Evolutionary conservation across 768 basidiomycete genomes (phyloP).

Genomic region (Xerocomellus intermedius): DNA sequence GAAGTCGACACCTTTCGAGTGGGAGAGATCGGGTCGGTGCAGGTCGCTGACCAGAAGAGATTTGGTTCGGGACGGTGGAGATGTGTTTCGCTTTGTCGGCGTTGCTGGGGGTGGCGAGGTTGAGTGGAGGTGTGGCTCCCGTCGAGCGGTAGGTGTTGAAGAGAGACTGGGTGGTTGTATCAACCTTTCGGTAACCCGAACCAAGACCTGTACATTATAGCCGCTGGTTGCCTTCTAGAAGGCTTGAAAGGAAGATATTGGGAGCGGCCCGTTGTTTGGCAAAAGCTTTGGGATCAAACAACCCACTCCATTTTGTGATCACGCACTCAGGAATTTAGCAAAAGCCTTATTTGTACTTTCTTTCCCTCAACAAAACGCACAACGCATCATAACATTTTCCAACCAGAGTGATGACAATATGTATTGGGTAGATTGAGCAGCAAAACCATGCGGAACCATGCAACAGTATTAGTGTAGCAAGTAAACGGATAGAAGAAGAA

Average conservation of each 20-base stretch:
- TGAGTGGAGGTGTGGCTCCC: background rate
- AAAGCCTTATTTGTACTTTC: no score
- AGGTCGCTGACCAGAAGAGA: slow-evolving; percentile 14
- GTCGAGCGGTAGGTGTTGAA: slow-evolving; percentile 12
- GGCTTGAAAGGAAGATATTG: no score
- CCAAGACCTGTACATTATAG: no score
- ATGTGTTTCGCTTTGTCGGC: slow-evolving; percentile 16
- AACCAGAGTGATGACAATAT: slow-evolving; percentile 18
- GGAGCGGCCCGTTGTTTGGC: no score
- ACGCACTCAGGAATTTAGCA: no score
- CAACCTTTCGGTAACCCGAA: no score
- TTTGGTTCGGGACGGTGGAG: slow-evolving; percentile 1
- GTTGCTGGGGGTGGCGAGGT: background rate
- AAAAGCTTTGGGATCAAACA: no score
- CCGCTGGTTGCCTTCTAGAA: no score
- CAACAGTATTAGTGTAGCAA: slow-evolving; percentile 22
- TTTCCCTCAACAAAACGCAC: background rate
- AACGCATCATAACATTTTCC: slow-evolving; percentile 12
- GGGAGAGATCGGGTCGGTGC: background rate
- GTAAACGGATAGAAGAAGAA: background rate
- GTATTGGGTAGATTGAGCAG: slow-evolving; percentile 29
- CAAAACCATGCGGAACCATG: slow-evolving; percentile 22
- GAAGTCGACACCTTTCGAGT: background rate
- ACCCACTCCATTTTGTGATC: no score
- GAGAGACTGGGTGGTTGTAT: background rate